Conservation (phyloP, 2,329 filamentous ascomycete species). For the Neofusicoccum laricinum region DNA sequence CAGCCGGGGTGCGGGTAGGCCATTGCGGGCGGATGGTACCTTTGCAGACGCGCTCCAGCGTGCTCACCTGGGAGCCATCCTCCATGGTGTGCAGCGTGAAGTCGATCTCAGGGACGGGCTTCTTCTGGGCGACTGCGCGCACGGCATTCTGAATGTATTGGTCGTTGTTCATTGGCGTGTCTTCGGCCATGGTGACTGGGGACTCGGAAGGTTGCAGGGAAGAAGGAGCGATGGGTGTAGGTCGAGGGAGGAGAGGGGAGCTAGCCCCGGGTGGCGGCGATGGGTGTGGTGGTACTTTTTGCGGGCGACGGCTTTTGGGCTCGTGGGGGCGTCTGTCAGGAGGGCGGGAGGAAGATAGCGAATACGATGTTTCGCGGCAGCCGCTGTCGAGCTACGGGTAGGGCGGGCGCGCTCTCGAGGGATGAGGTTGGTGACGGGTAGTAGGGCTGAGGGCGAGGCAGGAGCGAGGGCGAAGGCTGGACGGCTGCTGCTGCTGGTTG, state of each 20-base stretch:
- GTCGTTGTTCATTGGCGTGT: constrained; percentile 34
- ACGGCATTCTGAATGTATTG: constrained; percentile 76
- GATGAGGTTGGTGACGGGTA: neutral
- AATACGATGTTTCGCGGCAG: constrained; percentile 1
- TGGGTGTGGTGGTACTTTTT: constrained; percentile 1
- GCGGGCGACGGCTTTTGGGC: neutral
- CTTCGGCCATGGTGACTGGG: constrained; percentile 18
- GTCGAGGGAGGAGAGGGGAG: constrained; percentile 4
- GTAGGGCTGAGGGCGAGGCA: constrained; percentile 1
- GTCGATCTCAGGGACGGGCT: constrained; percentile 94
- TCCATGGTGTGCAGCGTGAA: constrained; percentile 99
- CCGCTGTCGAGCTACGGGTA: neutral
- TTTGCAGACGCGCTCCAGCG: constrained; percentile 95
- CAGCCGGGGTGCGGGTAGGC: neutral
- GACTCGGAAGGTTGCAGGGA: constrained; percentile 27
- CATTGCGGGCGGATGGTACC: constrained; percentile 55
- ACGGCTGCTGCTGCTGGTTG: neutral
- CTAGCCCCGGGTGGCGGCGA: constrained; percentile 6
- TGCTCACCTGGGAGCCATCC: constrained; percentile 93
- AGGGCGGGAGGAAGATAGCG: neutral
- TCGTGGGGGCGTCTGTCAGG: neutral
- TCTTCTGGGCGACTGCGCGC: constrained; percentile 91
- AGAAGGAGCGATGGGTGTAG: neutral
- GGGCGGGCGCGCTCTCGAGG: neutral
- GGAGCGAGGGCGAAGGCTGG: neutral